Base-by-base conservation (phyloP, 2,329 filamentous ascomycete genomes). In the Corynespora cassiicola region DNA sequence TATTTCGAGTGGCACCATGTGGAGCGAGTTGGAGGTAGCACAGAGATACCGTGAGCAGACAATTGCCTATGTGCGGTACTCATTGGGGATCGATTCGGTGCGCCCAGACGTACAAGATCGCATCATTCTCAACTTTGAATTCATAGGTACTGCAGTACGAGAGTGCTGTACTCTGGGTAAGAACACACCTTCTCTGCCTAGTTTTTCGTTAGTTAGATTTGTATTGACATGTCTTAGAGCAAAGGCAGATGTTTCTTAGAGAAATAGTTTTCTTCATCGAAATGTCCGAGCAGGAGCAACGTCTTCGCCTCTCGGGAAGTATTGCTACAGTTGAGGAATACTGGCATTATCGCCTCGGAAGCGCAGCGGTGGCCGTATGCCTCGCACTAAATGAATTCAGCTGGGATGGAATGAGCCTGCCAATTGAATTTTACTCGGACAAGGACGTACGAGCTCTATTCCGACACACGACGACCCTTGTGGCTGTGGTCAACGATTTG, bases 341-440 rank as follows among this genome's bases (percentile, higher is more conserved):
- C 32, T 52, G 49, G 49, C 21, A 31, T 2, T 47, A 39, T 33
- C 32, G 49, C 11, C 36, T 47, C 3, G 47, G 46, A 11, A 35
- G n/a, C 24, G 50, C 46, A 19, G 49, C 46, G 16, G 46, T 52
- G 6, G n/a, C 18, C 15, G 27, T 48, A 10, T 32, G 23, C 21
- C 24, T 50, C 7, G 43, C 40, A 12, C 20, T 45, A 14, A 45
- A 40, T 20, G 49, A 52, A 31, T 52, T 37, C 18, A 44, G 34
- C 25, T 39, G 26, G 16, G 33, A 36, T 11, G 14, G 16, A 7
- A 42, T 37, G 19, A 6, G 22, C 35, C 31, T 47, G 10, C 45
- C 47, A n/a, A 8, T 18, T 2, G 22, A 31, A 7, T 26, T 48
- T 10, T 36, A 42, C 22, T 30, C 27, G 12, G 28, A 40, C 17